phyloP scores from a whole-genome alignment of 345 rosid genomes.

The rapeseed (Brassica napus) region DNA sequence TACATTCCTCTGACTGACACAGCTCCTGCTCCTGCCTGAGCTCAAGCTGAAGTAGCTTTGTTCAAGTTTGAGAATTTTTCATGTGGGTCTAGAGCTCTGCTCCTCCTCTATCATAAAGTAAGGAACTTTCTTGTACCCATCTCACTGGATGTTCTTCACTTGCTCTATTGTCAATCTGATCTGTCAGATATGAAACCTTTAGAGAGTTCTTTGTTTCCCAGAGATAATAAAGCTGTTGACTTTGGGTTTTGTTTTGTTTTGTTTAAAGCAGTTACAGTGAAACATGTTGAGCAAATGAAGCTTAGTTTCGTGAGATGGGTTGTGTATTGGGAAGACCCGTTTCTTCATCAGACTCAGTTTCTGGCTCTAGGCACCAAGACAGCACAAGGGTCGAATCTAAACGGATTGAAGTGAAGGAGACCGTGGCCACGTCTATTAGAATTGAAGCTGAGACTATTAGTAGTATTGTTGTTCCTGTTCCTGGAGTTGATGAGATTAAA shows the following conservation, averaged over 20 bases:
- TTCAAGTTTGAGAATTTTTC: neutral
- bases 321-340: constrained; percentile 27
- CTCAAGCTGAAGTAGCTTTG: neutral
- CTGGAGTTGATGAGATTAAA: neutral
- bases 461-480: constrained; percentile 4
- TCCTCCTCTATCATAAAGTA: neutral
- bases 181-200: neutral
- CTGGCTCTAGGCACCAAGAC: constrained; percentile 14
- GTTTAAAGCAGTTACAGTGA: neutral
- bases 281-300: constrained; percentile 15
- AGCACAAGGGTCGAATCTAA: neutral
- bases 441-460: neutral
- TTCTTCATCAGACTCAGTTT: constrained; percentile 1
- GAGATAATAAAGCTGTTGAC: neutral
- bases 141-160: neutral
- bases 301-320: constrained; percentile 17
- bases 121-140: neutral
- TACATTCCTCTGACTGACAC: neutral
- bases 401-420: neutral
- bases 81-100: neutral
- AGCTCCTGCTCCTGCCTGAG: neutral
- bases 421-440: neutral
- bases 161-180: neutral
- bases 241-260: neutral
- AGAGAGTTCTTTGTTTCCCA: neutral